Conservation (phyloP, 495 filamentous ascomycete genomes). For the Amniculicola lignicola region DNA sequence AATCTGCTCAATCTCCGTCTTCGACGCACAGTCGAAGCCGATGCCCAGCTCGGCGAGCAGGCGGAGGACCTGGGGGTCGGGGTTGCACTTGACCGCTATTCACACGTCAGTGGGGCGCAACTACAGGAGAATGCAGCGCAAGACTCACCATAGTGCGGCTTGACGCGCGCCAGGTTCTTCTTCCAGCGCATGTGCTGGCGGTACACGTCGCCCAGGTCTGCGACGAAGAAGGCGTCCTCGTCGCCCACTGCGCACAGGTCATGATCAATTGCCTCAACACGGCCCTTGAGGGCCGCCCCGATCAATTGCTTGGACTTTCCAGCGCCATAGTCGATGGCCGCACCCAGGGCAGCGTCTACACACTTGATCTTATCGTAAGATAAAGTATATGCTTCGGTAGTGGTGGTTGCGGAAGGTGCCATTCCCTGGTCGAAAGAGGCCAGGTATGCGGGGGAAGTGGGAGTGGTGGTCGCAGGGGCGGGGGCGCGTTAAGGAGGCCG, state of each 20-base stretch:
- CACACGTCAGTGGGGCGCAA: constrained; percentile 12
- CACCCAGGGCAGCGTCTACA: constrained; percentile 11
- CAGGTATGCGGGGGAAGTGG: constrained; percentile 22
- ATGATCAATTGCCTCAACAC: constrained; percentile 75
- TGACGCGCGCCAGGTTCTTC: constrained; percentile 84
- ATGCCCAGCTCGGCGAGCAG: constrained; percentile 84
- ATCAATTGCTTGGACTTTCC: constrained; percentile 53
- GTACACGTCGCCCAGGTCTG: constrained; percentile 96
- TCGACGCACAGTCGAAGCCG: constrained; percentile 98
- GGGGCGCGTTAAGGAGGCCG: constrained; percentile 81
- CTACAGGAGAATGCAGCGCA: not conserved
- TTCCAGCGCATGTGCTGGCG: constrained; percentile 99
- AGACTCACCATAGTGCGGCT: constrained; percentile 88
- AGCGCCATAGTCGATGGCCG: constrained; percentile 33
- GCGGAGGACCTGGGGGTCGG: constrained; percentile 81
- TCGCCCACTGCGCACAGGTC: constrained; percentile 83
- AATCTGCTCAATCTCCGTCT: constrained; percentile 90
- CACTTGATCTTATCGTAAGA: constrained; percentile 28
- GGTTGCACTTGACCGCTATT: constrained; percentile 98
- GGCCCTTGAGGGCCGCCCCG: constrained; percentile 73
- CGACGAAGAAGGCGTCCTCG: constrained; percentile 97
- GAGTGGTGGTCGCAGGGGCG: constrained; percentile 2
- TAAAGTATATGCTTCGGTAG: constrained; percentile 42
- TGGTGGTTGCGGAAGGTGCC: constrained; percentile 67
- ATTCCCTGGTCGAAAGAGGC: constrained; percentile 52